Conservation (phyloP, 2,329 filamentous ascomycete species). For the Exophiala aquamarina region DNA sequence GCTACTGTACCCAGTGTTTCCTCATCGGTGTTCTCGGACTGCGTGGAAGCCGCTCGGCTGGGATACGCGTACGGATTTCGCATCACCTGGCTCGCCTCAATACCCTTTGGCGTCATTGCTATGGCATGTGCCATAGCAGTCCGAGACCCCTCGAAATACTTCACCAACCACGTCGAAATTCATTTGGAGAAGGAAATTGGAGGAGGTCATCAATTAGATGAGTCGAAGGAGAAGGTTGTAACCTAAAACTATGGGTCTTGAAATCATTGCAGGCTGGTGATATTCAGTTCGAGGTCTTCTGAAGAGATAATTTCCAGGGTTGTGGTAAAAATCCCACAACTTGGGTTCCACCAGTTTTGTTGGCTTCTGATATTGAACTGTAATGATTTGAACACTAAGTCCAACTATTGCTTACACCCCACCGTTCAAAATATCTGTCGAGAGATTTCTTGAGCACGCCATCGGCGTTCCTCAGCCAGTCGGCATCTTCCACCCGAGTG, state of each 20-base stretch:
- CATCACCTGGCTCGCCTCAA: constrained; percentile 21
- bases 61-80: constrained; percentile 22
- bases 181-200: constrained; percentile 21
- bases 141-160: constrained; percentile 20
- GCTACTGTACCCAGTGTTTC: constrained; percentile 16
- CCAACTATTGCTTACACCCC: too few relatives aligned
- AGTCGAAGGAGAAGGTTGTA: constrained; percentile 3
- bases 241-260: too few relatives aligned
- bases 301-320: too few relatives aligned
- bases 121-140: constrained; percentile 18
- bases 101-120: constrained; percentile 19
- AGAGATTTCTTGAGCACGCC: neutral
- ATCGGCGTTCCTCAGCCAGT: neutral
- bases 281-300: too few relatives aligned
- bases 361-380: too few relatives aligned
- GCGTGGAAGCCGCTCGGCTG: constrained; percentile 14
- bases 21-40: constrained; percentile 12
- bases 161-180: constrained; percentile 20
- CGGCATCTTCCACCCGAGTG: neutral
- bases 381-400: too few relatives aligned
- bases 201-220: neutral
- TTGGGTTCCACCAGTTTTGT: too few relatives aligned
- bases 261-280: too few relatives aligned
- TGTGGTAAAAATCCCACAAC: too few relatives aligned
- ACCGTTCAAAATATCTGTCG: neutral